Evolutionary conservation across 495 filamentous ascomycete species (phyloP), one percentile per base, ranked within the genome.

Genomic region (Xylaria bambusicola): DNA sequence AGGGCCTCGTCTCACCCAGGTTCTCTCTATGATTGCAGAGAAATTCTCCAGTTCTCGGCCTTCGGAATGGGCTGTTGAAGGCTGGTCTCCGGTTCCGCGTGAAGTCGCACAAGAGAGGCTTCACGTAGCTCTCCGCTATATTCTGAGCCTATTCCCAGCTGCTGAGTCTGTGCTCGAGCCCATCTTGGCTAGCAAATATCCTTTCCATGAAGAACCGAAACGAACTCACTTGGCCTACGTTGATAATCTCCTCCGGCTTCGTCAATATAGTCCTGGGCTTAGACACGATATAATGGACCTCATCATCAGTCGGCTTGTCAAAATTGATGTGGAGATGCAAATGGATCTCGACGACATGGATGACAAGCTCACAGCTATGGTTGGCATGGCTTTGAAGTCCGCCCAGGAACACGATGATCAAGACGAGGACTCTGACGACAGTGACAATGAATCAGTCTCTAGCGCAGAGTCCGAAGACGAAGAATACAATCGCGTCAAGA

Each of bases 311-410:
- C 83, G 86, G 51, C 76, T 97, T 3, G 90, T 97, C 57, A 96
- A 94, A 72, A 87, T 95, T 45, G 94, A 99, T 64, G 89, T 96
- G 3, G 90, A 96, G 68, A 92, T 98, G 68, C 93, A 97, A 71
- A 84, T 91, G 10, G 92, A 98, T 64, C 81, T 97, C 62, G 92
- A 97, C 58, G 90, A 95, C 61, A 74, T 94, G 51, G 79, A 82
- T 33, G 80, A 83, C 56, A 82, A 81, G 45, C 73, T 78, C 46
- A 73, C 76, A 3, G 74, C 78, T 3, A 66, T 73, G 64, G 79
- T 79, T 38, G 80, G 80, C 13, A 68, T 82, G 64, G 69, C 73
- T 38, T 53, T 77, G 13, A 57, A 67, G 42, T 52, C 73, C 61
- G 60, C 73, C 66, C 56, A 68, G 66, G 62, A 66, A 36, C 52